Evolutionary conservation across 306 rosid species (phyloP), one percentile per base, ranked within the genome.

Genomic region (Rosa chinensis): DNA sequence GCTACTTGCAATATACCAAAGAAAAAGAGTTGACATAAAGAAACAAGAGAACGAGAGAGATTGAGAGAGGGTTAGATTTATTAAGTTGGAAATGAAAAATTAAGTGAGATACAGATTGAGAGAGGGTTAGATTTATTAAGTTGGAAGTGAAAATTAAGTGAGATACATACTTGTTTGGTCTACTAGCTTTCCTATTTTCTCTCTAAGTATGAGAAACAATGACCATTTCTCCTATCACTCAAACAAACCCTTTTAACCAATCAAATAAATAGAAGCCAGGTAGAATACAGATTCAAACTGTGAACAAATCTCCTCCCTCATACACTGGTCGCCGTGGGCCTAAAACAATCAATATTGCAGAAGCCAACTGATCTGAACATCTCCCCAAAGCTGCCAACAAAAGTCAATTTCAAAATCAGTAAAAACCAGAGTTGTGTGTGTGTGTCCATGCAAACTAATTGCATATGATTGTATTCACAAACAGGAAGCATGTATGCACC

Each of bases 291-390:
- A 80, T 89, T 81, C 84, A 20, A 56, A 49, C 71, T 62, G 71
- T 67, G 44, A 62, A 81, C 77, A 49, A 45, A 63, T 76, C 52
- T 66, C 77, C 79, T 73, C 78, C 79, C 87, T 86, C 86, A 92
- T 58, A 88, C 84, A 47, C 83, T 86, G 37, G 97, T 89, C 5
- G 92, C 82, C 0, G 90, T 85, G 52, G 97, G 97, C 88, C 84
- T 91, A 88, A 95, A 95, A 84, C 99, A 95, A 85, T 86, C 95
- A 76, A 95, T 95, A 72, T 92, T 92, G 98, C 97, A 91, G 59
- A 95, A 90, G 64, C 97, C 80, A 76, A 92, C 97, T 1, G 99
- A 95, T 82, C 96, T 92, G 82, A 95, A 94, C 89, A 95, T 95
- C 78, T 81, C 87, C 6, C 99, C 99, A 14, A 95, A 89, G 40